A percentile compares a stretch with the other conserved stretches of the same genome.
These are phyloP conservation scores for Eucalyptus melliodora DNA, from an alignment of 345 rosid genomes.

Conservation along the genomic window DNA sequence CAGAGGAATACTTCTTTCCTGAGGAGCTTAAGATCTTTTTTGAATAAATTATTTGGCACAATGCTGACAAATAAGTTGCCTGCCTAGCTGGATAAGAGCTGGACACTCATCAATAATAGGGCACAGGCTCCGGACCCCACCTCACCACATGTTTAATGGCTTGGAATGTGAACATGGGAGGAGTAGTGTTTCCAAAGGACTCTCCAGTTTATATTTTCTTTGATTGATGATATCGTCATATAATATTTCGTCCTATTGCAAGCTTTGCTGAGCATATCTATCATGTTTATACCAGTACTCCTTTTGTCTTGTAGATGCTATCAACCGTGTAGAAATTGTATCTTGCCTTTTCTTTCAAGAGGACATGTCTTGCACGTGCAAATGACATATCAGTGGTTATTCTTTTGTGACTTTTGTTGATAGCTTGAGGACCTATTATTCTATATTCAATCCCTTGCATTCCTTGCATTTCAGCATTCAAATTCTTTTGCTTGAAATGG, in stretches of 20 bases:
- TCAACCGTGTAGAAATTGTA: background rate
- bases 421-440: background rate
- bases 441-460: background rate
- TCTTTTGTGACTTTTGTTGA: background rate
- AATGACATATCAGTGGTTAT: background rate
- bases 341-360: background rate
- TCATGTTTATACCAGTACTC: background rate
- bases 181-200: background rate
- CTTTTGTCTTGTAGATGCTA: background rate
- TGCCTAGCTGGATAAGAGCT: background rate
- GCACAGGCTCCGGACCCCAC: background rate
- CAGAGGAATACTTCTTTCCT: background rate
- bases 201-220: background rate
- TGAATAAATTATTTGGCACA: background rate
- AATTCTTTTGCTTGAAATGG: background rate
- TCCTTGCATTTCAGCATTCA: background rate
- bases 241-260: background rate
- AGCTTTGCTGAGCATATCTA: background rate
- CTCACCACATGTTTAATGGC: background rate
- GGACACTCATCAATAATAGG: background rate
- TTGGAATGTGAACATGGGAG: background rate
- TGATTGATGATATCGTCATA: background rate
- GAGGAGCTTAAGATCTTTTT: background rate
- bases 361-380: background rate
- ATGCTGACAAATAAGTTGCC: background rate